Conservation (phyloP, 2,329 filamentous ascomycete genomes). For the Fusarium multiceps region DNA sequence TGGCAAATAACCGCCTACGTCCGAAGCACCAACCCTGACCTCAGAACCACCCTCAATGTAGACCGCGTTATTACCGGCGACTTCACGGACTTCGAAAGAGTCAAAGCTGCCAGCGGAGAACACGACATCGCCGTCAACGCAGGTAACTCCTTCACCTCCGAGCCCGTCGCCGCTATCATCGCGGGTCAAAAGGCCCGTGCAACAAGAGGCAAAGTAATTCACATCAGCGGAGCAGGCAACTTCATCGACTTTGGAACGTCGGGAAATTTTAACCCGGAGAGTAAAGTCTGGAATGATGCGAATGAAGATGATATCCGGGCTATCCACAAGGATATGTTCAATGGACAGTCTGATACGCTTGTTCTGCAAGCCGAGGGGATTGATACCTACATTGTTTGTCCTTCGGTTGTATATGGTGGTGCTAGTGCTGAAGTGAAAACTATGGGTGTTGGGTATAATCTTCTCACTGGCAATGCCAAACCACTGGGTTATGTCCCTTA, state of each 20-base stretch:
- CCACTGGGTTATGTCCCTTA: slow-evolving; percentile 9
- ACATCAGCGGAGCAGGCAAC: slow-evolving; percentile 10
- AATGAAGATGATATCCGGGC: slow-evolving; percentile 15
- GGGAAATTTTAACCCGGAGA: neutral
- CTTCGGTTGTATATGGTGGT: neutral
- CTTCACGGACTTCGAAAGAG: slow-evolving; percentile 10
- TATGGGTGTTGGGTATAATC: slow-evolving; percentile 1
- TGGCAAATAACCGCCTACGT: slow-evolving; percentile 14
- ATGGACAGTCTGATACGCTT: slow-evolving; percentile 1
- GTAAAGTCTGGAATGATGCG: slow-evolving; percentile 17
- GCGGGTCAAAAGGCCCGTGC: neutral
- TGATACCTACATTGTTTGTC: slow-evolving; percentile 11
- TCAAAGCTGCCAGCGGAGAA: neutral
- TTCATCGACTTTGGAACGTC: slow-evolving; percentile 21
- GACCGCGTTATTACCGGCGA: neutral
- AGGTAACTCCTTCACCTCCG: neutral
- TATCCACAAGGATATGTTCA: slow-evolving; percentile 19
- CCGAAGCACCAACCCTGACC: neutral
- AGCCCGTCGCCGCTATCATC: slow-evolving; percentile 9
- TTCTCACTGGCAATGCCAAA: slow-evolving; percentile 1
- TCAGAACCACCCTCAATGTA: neutral
- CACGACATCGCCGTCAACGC: slow-evolving; percentile 17
- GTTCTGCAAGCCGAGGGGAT: slow-evolving; percentile 1
- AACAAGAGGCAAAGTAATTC: neutral
- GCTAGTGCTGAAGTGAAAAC: neutral